Percentiles rank a stretch among this genome's conserved stretches.
Evolutionary conservation across 768 basidiomycete genomes (phyloP).

Genomic region (Kwoniella dendrophila): DNA sequence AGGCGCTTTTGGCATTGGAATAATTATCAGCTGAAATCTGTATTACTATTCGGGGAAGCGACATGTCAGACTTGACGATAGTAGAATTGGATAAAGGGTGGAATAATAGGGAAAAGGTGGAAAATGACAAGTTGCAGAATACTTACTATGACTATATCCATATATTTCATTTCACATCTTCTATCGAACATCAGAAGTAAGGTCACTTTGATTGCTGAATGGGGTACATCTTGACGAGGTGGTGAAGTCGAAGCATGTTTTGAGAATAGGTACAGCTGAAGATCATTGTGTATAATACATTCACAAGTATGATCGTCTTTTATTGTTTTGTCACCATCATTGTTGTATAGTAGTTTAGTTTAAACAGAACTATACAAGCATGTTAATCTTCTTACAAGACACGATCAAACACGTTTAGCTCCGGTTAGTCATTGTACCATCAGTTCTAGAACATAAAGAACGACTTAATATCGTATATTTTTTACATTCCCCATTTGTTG

Average conservation of each 20-base stretch:
- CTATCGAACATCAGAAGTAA: not conserved
- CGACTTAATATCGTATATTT: too few species aligned
- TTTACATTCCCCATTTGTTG: too few species aligned
- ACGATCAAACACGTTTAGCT: too few species aligned
- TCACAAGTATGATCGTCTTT: too few species aligned
- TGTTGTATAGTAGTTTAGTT: too few species aligned
- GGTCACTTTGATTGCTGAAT: not conserved
- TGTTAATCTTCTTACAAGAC: too few species aligned
- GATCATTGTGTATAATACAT: not conserved
- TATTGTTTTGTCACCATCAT: too few species aligned
- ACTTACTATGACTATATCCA: not conserved
- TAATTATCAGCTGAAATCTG: not conserved
- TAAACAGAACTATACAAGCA: too few species aligned
- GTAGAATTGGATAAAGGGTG: not conserved
- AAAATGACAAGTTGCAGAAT: not conserved
- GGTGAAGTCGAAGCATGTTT: slow-evolving; percentile 25
- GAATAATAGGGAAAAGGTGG: not conserved
- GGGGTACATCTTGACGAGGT: slow-evolving; percentile 25
- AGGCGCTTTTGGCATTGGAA: slow-evolving; percentile 23
- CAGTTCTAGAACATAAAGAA: too few species aligned
- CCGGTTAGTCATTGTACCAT: too few species aligned
- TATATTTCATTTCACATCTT: not conserved
- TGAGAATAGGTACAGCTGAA: slow-evolving; percentile 1
- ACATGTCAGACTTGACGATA: not conserved
- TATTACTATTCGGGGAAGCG: not conserved